Evolutionary conservation across 2,329 filamentous ascomycete genomes (phyloP), one percentile per base, ranked within the genome.

Genomic region (Scedosporium dehoogii): DNA sequence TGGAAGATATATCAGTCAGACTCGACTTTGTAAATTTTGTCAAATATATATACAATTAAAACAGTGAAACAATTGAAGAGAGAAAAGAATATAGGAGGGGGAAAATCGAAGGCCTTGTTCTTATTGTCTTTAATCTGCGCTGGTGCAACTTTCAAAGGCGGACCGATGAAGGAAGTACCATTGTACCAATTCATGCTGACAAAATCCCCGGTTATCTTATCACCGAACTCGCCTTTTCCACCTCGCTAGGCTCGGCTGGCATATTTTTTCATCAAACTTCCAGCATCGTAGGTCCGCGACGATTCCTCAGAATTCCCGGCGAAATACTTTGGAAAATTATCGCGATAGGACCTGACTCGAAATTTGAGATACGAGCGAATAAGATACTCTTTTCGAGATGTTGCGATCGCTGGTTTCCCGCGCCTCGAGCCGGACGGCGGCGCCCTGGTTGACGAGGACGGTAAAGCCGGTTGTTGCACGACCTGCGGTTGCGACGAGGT

Each of bases 401-500:
- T 62, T 62, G 21, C 63, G 61, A 44, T 63, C 63, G 61, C 42
- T 59, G 3, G 61, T 58, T 51, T 57, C 58, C 42, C 53, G 62
- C 25, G 44, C 42, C 48, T 56, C 38, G n/a, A 33, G 33, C 27
- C 58, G 55, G 33, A 33, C 46, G 51, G 42, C 25, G 21, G 38
- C 41, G 46, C n/a, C 21, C 16, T 23, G 25, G 25, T 48, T 59
- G 12, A 53, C 51, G 5, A 61, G 21, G 55, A 56, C 42, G 6
- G 57, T 7, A 42, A 46, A 38, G n/a, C 18, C n/a, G 14, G 6
- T 18, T n/a, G 25, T 23, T 7, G 23, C 7, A 21, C 46, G 16
- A 25, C 12, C 48, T 12, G 27, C 23, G 6, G 21, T 14, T 55
- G 51, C 29, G 59, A 44, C 27, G 59, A 55, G 48, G 46, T 42